These are phyloP conservation scores for Sophora flavescens DNA, from an alignment of 306 rosid species.

Conservation along the genomic window DNA sequence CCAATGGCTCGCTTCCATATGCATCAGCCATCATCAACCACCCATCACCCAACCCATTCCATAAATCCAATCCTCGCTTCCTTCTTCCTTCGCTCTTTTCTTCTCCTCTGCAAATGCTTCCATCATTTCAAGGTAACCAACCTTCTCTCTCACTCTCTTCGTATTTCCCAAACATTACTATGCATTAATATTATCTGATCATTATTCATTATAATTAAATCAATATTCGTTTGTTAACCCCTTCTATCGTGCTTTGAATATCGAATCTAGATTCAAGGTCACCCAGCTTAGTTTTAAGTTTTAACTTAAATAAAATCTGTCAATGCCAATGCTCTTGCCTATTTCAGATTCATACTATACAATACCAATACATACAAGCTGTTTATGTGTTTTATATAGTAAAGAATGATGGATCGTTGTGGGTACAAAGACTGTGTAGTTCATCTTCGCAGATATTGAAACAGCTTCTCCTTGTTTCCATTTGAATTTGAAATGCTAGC, in stretches of 20 bases:
- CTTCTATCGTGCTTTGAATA: not conserved
- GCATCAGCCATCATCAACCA: not conserved
- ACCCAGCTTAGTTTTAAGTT: not conserved
- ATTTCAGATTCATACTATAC: not conserved
- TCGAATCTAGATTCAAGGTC: not conserved
- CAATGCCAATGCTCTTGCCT: not conserved
- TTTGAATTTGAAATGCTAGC: conserved; percentile 1
- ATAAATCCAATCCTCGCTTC: conserved; percentile 38
- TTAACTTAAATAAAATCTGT: not conserved
- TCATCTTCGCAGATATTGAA: not conserved
- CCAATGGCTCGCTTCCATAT: not conserved
- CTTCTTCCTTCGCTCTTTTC: not conserved
- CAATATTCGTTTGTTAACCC: not conserved
- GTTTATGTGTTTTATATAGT: not conserved
- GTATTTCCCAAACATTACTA: not conserved
- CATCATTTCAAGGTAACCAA: not conserved
- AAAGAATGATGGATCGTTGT: not conserved
- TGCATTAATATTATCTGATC: not conserved
- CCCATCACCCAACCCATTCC: not conserved
- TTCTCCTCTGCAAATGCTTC: conserved; percentile 32
- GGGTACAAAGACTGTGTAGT: not conserved
- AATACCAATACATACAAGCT: not conserved
- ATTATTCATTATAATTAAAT: not conserved
- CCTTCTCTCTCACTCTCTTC: not conserved
- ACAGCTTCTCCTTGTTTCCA: too few species aligned